Percentiles rank a stretch among this genome's conserved stretches.
These are phyloP conservation scores for Grosmannia huntii DNA, from an alignment of 2,329 filamentous ascomycete genomes.

Conservation along the genomic window DNA sequence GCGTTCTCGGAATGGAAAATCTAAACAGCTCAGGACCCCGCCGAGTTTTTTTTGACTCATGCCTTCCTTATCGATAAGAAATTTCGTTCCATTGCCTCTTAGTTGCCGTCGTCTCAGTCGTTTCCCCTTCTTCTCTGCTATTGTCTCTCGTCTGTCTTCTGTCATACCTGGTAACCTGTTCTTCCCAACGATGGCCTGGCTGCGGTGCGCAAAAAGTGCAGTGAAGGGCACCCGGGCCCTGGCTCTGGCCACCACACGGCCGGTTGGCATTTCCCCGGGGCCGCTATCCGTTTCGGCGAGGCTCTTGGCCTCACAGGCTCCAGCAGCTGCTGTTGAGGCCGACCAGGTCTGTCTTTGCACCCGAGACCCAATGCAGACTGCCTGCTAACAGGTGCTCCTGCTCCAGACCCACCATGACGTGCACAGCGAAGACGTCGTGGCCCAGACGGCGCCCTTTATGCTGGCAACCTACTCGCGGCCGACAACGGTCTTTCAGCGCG, in stretches of 20 bases:
- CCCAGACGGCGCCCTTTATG: constrained; percentile 75
- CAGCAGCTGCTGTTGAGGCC: neutral
- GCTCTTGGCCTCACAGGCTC: constrained; percentile 1
- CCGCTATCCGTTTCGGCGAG: neutral
- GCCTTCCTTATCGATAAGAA: constrained; percentile 4
- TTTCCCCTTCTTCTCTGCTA: neutral
- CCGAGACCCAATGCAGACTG: neutral
- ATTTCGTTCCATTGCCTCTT: neutral
- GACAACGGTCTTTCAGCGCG: constrained; percentile 77
- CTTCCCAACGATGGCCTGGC: constrained; percentile 6
- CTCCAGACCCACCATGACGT: neutral
- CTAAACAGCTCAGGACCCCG: neutral
- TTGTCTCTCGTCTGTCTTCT: neutral
- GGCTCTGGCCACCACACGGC: constrained; percentile 1
- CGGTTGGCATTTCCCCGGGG: neutral
- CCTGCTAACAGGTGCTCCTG: neutral
- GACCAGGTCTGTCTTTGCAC: neutral
- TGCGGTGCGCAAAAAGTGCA: constrained; percentile 6
- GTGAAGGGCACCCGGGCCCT: constrained; percentile 6
- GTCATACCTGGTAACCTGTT: neutral
- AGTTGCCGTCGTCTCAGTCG: neutral
- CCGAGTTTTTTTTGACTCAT: constrained; percentile 1
- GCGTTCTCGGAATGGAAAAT: neutral
- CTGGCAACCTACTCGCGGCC: constrained; percentile 90
- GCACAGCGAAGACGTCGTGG: constrained; percentile 56